phyloP scores from a whole-genome alignment of 306 rosid species.

The Pyrus pyrifolia region DNA sequence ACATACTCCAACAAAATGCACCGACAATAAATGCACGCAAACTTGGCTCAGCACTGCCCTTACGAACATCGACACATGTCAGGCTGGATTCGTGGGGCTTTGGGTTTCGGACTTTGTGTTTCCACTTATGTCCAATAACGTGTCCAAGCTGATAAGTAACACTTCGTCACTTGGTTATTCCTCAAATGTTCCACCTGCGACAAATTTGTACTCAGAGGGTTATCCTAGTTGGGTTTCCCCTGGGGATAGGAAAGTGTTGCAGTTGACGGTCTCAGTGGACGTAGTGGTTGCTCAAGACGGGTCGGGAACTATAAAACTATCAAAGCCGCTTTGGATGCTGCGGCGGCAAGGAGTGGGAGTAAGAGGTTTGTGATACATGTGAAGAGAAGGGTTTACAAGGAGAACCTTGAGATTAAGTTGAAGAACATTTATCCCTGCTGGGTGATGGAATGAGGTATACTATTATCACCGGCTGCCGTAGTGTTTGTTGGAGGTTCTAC shows the following conservation, averaged over 20 bases:
- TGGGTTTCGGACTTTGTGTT: constrained; percentile 32
- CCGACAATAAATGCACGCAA: constrained; percentile 21
- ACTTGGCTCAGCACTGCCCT: constrained; percentile 54
- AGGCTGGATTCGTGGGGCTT: constrained; percentile 42
- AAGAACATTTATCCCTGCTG: constrained; percentile 39
- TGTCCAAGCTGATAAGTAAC: constrained; percentile 40
- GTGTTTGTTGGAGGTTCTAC: constrained; percentile 45
- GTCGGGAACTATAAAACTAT: constrained; percentile 36
- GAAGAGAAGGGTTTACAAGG: constrained; percentile 41
- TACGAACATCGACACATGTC: constrained; percentile 46
- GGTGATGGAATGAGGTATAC: constrained; percentile 48
- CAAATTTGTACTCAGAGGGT: constrained; percentile 13
- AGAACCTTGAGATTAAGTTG: constrained; percentile 38
- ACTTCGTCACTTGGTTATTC: constrained; percentile 27
- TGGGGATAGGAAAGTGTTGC: constrained; percentile 37
- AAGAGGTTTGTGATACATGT: constrained; percentile 44
- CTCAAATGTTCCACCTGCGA: constrained; percentile 6
- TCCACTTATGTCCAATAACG: constrained; percentile 38
- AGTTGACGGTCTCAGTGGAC: constrained; percentile 17
- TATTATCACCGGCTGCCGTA: constrained; percentile 42
- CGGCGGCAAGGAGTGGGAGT: constrained; percentile 18
- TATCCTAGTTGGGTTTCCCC: constrained; percentile 41
- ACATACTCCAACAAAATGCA: too few species aligned
- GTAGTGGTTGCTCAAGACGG: constrained; percentile 60
- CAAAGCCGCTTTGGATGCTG: constrained; percentile 36